Percentiles rank a stretch among this genome's conserved stretches.
These are phyloP conservation scores for Mycocentrospora acerina DNA, from an alignment of 2,329 filamentous ascomycete genomes.

Conservation along the genomic window DNA sequence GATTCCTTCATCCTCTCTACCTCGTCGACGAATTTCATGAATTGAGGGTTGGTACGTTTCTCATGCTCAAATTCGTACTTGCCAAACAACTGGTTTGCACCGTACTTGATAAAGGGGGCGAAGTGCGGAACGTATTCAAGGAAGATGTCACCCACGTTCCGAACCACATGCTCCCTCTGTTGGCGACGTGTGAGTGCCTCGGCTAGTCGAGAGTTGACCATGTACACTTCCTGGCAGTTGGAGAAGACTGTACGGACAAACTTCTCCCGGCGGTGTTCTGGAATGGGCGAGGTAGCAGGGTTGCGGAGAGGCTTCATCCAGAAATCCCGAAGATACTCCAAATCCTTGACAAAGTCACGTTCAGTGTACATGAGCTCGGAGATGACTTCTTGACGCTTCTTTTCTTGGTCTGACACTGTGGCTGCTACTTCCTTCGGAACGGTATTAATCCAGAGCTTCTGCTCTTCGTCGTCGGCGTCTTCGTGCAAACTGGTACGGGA, in stretches of 20 bases:
- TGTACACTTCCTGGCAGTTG: constrained; percentile 93
- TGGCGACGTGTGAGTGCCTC: constrained; percentile 87
- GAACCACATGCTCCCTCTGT: constrained; percentile 85
- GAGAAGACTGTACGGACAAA: constrained; percentile 94
- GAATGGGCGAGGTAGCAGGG: constrained; percentile 74
- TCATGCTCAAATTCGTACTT: constrained; percentile 99
- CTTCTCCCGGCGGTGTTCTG: constrained; percentile 80
- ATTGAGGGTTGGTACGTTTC: constrained; percentile 79
- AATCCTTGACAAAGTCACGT: constrained; percentile 96
- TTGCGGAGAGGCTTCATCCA: constrained; percentile 91
- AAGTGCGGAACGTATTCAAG: constrained; percentile 89
- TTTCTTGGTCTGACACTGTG: constrained; percentile 83
- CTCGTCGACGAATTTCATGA: constrained; percentile 91
- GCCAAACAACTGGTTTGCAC: constrained; percentile 90
- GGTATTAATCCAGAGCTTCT: constrained; percentile 99
- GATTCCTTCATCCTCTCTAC: constrained; percentile 96
- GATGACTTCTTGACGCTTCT: constrained; percentile 97
- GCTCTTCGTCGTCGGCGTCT: constrained; percentile 87
- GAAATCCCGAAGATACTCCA: constrained; percentile 96
- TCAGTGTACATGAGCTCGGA: constrained; percentile 99
- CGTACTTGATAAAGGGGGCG: constrained; percentile 94
- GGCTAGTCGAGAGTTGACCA: constrained; percentile 85
- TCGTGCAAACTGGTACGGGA: constrained; percentile 76
- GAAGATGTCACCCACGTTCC: constrained; percentile 91
- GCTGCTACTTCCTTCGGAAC: constrained; percentile 94